Evolutionary conservation across 805 yeast species (phyloP), one percentile per base, ranked within the genome.

Genomic region (Myxozyma vanderwaltii): DNA sequence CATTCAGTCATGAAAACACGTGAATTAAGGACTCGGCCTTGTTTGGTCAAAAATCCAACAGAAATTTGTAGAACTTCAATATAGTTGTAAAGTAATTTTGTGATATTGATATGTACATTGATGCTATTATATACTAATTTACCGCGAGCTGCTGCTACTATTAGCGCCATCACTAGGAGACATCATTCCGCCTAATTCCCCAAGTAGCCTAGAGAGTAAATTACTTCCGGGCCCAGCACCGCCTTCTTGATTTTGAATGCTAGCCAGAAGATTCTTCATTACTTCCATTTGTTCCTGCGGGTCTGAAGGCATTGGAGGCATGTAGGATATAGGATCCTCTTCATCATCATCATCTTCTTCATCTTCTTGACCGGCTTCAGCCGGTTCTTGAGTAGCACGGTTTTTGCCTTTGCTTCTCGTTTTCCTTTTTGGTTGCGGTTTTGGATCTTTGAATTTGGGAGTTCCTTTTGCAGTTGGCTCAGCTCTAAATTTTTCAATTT

Each of bases 401-500:
- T 12, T 23, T 7, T 51, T 13, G 50, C 7, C 2, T n/a, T 12
- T 19, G 15, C 24, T 53, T 40, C 29, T 15, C 15, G 45, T 38
- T 13, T 10, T 13, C 27, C 24, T 24, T 15, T 40, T 33, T 10
- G n/a, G 40, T n/a, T 43, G 35, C 31, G 44, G 17, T 15, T 24
- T 40, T 21, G 50, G 15, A 24, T 27, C n/a, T 23, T 15, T 29
- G 13, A 17, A 17, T 7, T 19, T 23, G n/a, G 47, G 26, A 15
- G 15, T 13, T 21, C 46, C 47, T n/a, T 23, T 51, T 8, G 54
- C 50, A 15, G 33, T 31, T 17, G 61, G 54, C 13, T 39, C 71
- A 56, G 63, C 68, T 64, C 77, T 70, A 54, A 74, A 72, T 6
- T 70, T 63, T 38, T 76, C 81, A 8, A 84, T 65, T 19, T 82